A percentile compares a stretch with the other conserved stretches of the same genome.
Conservation (phyloP, 2,329 filamentous ascomycete genomes). For the Fusarium lyarnte region DNA sequence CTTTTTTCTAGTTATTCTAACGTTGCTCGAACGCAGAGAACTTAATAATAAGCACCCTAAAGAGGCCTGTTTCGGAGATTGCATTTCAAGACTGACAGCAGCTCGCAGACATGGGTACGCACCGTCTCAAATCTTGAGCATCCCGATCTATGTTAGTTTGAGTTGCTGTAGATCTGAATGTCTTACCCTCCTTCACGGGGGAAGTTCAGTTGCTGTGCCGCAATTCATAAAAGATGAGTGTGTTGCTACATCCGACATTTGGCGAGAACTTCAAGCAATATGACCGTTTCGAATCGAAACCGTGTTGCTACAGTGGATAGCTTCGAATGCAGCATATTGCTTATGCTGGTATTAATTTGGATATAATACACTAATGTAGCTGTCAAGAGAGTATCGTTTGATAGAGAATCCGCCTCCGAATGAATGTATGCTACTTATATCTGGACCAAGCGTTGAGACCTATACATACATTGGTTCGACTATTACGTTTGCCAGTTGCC, state of each 20-base stretch:
- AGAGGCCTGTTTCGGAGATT: neutral
- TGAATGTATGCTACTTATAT: neutral
- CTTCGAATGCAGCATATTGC: neutral
- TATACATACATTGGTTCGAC: neutral
- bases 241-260: neutral
- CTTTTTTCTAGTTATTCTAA: neutral
- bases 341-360: neutral
- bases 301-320: neutral
- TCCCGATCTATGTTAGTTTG: neutral
- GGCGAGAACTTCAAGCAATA: neutral
- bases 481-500: conserved; percentile 7
- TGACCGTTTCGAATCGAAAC: conserved; percentile 9
- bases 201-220: conserved; percentile 14
- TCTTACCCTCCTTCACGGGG: neutral
- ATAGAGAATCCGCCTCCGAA: neutral
- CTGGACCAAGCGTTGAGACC: neutral
- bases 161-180: conserved; percentile 1
- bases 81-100: neutral
- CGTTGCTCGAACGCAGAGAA: neutral
- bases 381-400: neutral
- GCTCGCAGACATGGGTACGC: neutral
- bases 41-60: neutral
- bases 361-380: neutral
- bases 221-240: neutral
- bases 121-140: neutral